Evolutionary conservation across 371 early-diverging fungal species (phyloP).

Genomic region (Mucor lusitanicus): DNA sequence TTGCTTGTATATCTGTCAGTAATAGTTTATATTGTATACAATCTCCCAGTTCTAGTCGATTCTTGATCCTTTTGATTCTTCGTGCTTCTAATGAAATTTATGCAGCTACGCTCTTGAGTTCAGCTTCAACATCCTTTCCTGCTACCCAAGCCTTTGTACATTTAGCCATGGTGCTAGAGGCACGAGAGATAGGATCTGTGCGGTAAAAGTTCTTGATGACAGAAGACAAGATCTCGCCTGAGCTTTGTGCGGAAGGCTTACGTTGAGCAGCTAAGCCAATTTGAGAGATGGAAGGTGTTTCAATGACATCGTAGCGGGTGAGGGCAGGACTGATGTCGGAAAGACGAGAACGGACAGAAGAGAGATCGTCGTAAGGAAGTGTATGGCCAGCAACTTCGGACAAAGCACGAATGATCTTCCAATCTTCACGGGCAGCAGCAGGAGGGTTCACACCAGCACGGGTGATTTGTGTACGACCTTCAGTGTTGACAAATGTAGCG

Average conservation of each 20-base stretch:
- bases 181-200: conserved; percentile 91
- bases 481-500: conserved; percentile 91
- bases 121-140: conserved; percentile 40
- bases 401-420: conserved; percentile 96
- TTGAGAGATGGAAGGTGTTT: conserved; percentile 56
- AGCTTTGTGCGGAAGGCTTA: conserved; percentile 44
- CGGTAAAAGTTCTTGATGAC: conserved; percentile 91
- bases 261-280: conserved; percentile 67
- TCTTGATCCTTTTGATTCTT: not conserved
- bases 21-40: conserved; percentile 4
- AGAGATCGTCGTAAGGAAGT: conserved; percentile 88
- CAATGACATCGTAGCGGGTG: conserved; percentile 73
- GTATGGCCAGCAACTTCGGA: conserved; percentile 87
- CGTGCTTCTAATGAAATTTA: conserved; percentile 20
- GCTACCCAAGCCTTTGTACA: conserved; percentile 71
- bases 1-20: not conserved
- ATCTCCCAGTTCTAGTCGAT: conserved; percentile 2
- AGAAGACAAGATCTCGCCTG: conserved; percentile 49
- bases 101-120: conserved; percentile 40
- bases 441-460: conserved; percentile 93
- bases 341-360: conserved; percentile 83
- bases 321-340: conserved; percentile 86
- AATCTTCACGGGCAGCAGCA: conserved; percentile 94
- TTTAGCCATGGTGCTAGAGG: conserved; percentile 97
- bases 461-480: conserved; percentile 92